Evolutionary conservation across 2,329 filamentous ascomycete species (phyloP).

Genomic region (Chaetothyriales sp.): DNA sequence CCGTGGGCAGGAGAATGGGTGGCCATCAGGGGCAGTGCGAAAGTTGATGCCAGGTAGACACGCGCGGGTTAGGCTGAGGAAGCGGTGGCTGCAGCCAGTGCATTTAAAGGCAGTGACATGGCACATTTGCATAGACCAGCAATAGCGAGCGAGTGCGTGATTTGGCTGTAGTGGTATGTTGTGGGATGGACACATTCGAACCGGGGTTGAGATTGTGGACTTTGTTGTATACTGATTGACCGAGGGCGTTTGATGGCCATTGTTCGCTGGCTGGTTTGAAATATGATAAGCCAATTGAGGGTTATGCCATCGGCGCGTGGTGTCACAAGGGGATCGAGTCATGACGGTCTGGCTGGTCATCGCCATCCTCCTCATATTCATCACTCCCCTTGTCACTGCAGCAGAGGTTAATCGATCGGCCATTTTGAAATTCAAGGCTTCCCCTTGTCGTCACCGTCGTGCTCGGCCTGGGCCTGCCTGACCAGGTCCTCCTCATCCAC

Average conservation of each 20-base stretch:
- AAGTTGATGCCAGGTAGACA: conserved; percentile 25
- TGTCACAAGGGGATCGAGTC: background rate
- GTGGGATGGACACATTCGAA: background rate
- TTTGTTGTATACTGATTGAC: background rate
- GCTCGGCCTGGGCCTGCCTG: background rate
- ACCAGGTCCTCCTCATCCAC: conserved; percentile 26
- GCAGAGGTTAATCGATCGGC: conserved; percentile 3
- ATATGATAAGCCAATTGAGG: background rate
- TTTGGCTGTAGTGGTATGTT: background rate
- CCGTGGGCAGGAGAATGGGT: conserved; percentile 16
- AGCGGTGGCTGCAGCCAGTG: conserved; percentile 32
- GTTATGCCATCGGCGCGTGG: background rate
- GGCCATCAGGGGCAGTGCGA: conserved; percentile 3
- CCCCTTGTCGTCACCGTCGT: conserved; percentile 14
- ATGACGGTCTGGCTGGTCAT: background rate
- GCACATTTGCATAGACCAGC: conserved; percentile 28
- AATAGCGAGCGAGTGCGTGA: background rate
- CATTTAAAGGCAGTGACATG: conserved; percentile 31
- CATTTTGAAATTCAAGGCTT: conserved; percentile 2
- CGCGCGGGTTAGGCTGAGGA: conserved; percentile 32
- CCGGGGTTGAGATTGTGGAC: background rate
- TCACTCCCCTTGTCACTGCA: conserved; percentile 1
- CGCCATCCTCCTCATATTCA: background rate
- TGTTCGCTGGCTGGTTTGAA: background rate
- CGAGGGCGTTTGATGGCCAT: background rate